Evolutionary conservation across 805 yeast genomes (phyloP).

Genomic region (Nakazawaea ernobii): DNA sequence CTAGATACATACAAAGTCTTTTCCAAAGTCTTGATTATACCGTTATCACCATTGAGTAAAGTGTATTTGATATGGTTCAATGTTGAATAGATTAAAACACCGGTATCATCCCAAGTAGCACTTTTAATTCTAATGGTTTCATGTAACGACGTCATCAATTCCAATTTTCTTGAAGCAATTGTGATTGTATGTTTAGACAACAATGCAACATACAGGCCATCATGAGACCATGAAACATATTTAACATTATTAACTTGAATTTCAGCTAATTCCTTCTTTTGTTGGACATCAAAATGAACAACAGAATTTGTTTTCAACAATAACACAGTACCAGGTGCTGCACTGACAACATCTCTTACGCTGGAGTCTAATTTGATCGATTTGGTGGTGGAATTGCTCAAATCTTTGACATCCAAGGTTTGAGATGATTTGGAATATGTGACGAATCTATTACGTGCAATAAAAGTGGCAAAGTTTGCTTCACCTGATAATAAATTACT

Average conservation of each 20-base stretch:
- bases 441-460: slow-evolving; percentile 92
- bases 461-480: slow-evolving; percentile 82
- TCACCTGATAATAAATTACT: slow-evolving; percentile 72
- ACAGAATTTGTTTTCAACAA: slow-evolving; percentile 70
- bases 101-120: slow-evolving; percentile 96
- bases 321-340: slow-evolving; percentile 80
- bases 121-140: slow-evolving; percentile 96
- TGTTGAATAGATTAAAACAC: slow-evolving; percentile 88
- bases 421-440: slow-evolving; percentile 62
- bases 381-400: slow-evolving; percentile 78
- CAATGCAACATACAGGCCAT: slow-evolving; percentile 82
- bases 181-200: slow-evolving; percentile 90
- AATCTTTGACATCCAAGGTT: slow-evolving; percentile 76
- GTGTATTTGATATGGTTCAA: slow-evolving; percentile 94
- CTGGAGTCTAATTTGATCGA: slow-evolving; percentile 61
- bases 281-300: slow-evolving; percentile 86
- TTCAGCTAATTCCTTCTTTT: slow-evolving; percentile 70
- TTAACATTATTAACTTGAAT: slow-evolving; percentile 72
- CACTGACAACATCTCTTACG: slow-evolving; percentile 67
- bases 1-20: slow-evolving; percentile 78
- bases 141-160: slow-evolving; percentile 76
- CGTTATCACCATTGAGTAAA: slow-evolving; percentile 88
- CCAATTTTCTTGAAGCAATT: slow-evolving; percentile 74
- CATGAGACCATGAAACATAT: slow-evolving; percentile 83
- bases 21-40: slow-evolving; percentile 88